Base-by-base conservation (phyloP, 2,329 filamentous ascomycete species). In the Pyrenochaeta sp. region DNA sequence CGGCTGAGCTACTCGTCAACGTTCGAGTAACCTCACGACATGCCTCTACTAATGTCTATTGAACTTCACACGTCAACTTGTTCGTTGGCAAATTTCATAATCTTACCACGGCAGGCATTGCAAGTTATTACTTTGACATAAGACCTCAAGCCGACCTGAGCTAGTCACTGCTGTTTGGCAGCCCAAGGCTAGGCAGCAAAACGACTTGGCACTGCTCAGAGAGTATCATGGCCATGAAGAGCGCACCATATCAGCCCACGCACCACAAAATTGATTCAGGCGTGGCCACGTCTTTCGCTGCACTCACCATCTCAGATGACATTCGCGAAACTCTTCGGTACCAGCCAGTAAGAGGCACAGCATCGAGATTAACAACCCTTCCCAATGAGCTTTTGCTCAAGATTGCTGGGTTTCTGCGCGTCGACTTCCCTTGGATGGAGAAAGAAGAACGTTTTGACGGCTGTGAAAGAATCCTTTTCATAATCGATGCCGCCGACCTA, bases 361-460 rank as follows among this genome's bases (percentile, higher is more conserved):
- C 15, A 9, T 37, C 17, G 7, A 4, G 17, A 15, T 37, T 49
- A 3, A 32, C 20, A n/a, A 14, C 21, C 17, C 36, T 49, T 18
- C 37, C 45, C 2, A 41, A 32, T 41, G 42, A 37, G 18, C 27
- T 48, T 31, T 18, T 43, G 23, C 27, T 46, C 7, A 42, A 45
- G 29, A 37, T 41, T 32, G 30, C 32, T 23, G 43, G 20, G 33
- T 29, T 45, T 32, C 29, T 58, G 30, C 45, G 36, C 27, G 27
- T 33, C 17, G 36, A 41, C 35, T 11, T 42, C 14, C 45, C 45
- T 20, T n/a, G 29, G 14, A 32, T 35, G 23, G 33, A 21, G 17
- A 30, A 23, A 14, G 39, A 43, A 36, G 31, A 39, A 17, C 47
- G 47, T 14, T 49, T 49, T 20, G 47, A 49, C 31, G 47, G 47